Conservation (phyloP, 2,329 filamentous ascomycete species). For the Xylaria sp. region DNA sequence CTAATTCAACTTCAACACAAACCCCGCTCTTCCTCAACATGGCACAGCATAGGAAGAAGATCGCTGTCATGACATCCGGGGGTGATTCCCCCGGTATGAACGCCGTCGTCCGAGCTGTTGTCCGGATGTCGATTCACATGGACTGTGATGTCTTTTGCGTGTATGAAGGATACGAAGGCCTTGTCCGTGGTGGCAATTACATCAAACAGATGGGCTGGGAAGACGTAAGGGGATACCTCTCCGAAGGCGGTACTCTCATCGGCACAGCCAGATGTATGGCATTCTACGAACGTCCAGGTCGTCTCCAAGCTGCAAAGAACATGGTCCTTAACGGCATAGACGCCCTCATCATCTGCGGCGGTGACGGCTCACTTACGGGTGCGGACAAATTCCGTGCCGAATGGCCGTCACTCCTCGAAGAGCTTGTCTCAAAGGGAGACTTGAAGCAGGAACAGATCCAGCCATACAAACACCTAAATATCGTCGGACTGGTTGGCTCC, state of each 20-base stretch:
- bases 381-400: conserved; percentile 93
- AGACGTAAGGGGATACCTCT: conserved; percentile 93
- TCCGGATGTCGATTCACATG: conserved; percentile 89
- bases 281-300: conserved; percentile 89
- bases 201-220: conserved; percentile 92
- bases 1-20: background rate
- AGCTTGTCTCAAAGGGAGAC: conserved; percentile 80
- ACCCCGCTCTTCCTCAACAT: conserved; percentile 48
- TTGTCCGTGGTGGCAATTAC: conserved; percentile 88
- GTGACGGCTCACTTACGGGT: conserved; percentile 94
- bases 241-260: conserved; percentile 94
- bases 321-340: conserved; percentile 94
- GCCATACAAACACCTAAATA: conserved; percentile 89
- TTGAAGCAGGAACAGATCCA: conserved; percentile 76
- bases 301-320: conserved; percentile 89
- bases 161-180: conserved; percentile 95
- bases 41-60: conserved; percentile 68
- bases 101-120: conserved; percentile 86
- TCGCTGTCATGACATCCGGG: conserved; percentile 93
- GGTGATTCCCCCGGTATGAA: conserved; percentile 97
- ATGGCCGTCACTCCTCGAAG: conserved; percentile 88
- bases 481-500: conserved; percentile 93
- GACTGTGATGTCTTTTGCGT: conserved; percentile 82
- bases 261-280: conserved; percentile 93
- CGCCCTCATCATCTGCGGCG: conserved; percentile 94